A percentile compares a stretch with the other conserved stretches of the same genome.
Evolutionary conservation across 2,329 filamentous ascomycete species (phyloP).

Genomic region (Rachicladosporium sp.): DNA sequence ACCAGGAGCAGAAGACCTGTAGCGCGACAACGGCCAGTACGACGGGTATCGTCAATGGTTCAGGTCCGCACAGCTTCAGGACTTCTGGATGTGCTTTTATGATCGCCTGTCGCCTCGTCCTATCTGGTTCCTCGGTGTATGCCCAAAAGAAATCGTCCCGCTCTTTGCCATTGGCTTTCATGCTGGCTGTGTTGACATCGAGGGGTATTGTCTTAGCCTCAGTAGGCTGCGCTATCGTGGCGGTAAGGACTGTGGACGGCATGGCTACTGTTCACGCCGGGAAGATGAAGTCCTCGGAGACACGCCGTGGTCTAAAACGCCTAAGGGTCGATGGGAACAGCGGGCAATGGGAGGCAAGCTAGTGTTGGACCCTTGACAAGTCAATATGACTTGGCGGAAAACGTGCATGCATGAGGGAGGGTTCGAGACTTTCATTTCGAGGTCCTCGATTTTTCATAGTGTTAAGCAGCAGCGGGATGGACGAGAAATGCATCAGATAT

Average conservation of each 20-base stretch:
- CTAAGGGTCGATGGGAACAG: too few relatives aligned
- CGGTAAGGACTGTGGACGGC: conserved; percentile 16
- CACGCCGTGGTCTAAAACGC: too few relatives aligned
- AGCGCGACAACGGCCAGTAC: conserved; percentile 72
- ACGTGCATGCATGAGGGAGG: too few relatives aligned
- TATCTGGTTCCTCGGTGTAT: conserved; percentile 94
- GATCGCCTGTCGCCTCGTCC: conserved; percentile 79
- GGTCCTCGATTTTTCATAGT: too few relatives aligned
- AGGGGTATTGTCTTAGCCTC: neutral
- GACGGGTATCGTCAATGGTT: conserved; percentile 89
- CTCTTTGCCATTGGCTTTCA: conserved; percentile 9
- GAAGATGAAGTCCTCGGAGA: too few relatives aligned
- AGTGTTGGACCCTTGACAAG: too few relatives aligned
- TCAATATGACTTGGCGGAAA: too few relatives aligned
- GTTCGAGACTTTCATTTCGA: too few relatives aligned
- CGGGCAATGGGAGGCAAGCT: too few relatives aligned
- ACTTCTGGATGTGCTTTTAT: conserved; percentile 98
- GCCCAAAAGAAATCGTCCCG: conserved; percentile 84
- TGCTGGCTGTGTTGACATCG: conserved; percentile 1
- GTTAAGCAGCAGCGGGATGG: too few relatives aligned
- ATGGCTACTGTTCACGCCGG: conserved; percentile 4
- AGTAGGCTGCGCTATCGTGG: conserved; percentile 9
- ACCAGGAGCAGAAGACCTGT: conserved; percentile 65
- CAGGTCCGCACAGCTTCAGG: conserved; percentile 90
- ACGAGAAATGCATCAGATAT: too few relatives aligned